Percentiles rank a stretch among this genome's conserved stretches.
These are phyloP conservation scores for Lobosporangium transversale DNA, from an alignment of 192 early-diverging fungal species.

Conservation along the genomic window DNA sequence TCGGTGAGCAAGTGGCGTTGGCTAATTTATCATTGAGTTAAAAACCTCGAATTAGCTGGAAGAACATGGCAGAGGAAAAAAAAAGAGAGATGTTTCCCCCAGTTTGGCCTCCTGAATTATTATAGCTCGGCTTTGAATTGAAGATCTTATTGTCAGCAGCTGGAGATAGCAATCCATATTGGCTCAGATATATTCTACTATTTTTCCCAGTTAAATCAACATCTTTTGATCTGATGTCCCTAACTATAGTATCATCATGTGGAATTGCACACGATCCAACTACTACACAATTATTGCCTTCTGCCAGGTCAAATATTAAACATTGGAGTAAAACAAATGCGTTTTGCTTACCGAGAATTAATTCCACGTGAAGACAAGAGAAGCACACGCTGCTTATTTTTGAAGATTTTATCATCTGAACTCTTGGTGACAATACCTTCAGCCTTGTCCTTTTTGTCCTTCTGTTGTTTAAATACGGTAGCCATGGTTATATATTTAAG, in stretches of 20 bases:
- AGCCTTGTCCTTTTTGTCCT: constrained; percentile 45
- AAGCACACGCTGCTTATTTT: constrained; percentile 92
- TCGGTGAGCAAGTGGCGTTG: constrained; percentile 95
- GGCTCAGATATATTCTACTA: constrained; percentile 11
- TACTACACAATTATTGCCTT: too few relatives aligned
- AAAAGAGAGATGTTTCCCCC: too few relatives aligned
- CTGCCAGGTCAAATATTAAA: too few relatives aligned
- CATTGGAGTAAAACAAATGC: too few relatives aligned
- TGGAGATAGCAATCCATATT: too few relatives aligned
- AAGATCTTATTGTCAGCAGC: too few relatives aligned
- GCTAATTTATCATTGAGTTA: constrained; percentile 53
- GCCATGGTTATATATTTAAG: constrained; percentile 26
- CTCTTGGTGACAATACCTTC: constrained; percentile 27
- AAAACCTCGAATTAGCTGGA: too few relatives aligned
- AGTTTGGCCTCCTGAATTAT: too few relatives aligned
- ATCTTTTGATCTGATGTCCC: constrained; percentile 32
- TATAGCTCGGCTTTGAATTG: too few relatives aligned
- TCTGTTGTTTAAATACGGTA: constrained; percentile 46
- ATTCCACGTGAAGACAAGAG: constrained; percentile 91
- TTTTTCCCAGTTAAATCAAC: constrained; percentile 47
- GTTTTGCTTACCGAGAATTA: constrained; percentile 76
- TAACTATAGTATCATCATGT: constrained; percentile 41
- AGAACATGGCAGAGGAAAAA: too few relatives aligned
- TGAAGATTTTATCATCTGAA: constrained; percentile 61
- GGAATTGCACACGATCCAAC: not conserved